Conservation (phyloP, 768 basidiomycete genomes). For the Leccinellum luteum region DNA sequence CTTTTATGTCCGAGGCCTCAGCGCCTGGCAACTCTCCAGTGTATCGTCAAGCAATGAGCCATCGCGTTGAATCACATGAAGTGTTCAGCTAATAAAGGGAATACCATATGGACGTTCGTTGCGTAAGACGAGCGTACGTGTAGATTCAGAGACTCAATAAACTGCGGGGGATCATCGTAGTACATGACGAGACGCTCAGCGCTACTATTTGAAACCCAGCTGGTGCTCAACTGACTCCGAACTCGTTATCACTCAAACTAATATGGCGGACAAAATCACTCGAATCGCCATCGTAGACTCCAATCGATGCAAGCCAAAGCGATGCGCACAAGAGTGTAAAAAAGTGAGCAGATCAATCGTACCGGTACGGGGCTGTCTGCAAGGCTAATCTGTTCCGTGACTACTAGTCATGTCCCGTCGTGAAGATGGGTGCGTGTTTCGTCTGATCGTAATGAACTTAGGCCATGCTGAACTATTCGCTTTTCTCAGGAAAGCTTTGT, state of each 20-base stretch:
- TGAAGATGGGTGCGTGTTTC: slow-evolving; percentile 80
- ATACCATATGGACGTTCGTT: no score
- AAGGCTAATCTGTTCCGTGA: slow-evolving; percentile 4
- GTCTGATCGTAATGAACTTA: background rate
- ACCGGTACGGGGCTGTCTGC: slow-evolving; percentile 1
- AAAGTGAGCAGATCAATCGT: slow-evolving; percentile 50
- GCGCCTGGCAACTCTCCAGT: no score
- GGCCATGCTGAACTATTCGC: background rate
- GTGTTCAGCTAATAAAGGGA: no score
- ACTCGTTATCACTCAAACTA: background rate
- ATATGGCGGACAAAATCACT: slow-evolving; percentile 93
- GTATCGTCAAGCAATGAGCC: no score
- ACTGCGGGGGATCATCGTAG: no score
- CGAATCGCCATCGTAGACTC: slow-evolving; percentile 94
- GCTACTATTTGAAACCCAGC: no score
- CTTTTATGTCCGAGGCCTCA: no score
- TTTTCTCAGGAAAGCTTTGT: slow-evolving; percentile 80
- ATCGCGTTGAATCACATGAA: no score
- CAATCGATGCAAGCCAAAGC: slow-evolving; percentile 94
- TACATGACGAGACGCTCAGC: no score
- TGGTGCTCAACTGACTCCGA: no score
- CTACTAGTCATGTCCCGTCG: slow-evolving; percentile 85
- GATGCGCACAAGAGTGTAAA: slow-evolving; percentile 98
- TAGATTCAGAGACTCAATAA: no score
- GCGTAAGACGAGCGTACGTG: no score